Conservation (phyloP, 371 early-diverging fungal genomes). For the Mucor circinelloides region DNA sequence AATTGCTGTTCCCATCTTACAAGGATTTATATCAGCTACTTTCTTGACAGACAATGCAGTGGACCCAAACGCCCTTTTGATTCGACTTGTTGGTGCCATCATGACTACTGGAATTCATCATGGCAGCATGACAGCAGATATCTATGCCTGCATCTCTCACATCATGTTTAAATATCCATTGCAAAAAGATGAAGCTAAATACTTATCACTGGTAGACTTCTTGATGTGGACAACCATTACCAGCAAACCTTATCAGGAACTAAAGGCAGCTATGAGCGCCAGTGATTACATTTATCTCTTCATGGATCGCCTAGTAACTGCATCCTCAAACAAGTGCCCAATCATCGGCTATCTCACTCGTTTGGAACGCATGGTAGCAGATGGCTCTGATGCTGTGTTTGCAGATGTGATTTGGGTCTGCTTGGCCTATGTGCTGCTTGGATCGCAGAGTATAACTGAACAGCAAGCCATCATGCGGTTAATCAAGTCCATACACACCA, state of each 20-base stretch:
- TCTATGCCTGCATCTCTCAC: background rate
- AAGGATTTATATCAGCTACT: conserved; percentile 20
- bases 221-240: background rate
- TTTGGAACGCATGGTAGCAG: background rate
- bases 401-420: conserved; percentile 37
- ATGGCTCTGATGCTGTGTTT: background rate
- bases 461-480: conserved; percentile 39
- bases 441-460: conserved; percentile 51
- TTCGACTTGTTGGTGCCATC: conserved; percentile 15
- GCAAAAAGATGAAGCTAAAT: background rate
- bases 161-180: conserved; percentile 4
- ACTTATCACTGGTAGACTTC: conserved; percentile 11
- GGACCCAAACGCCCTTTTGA: conserved; percentile 22
- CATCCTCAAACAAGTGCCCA: background rate
- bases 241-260: background rate
- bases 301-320: conserved; percentile 9
- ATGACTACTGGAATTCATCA: background rate
- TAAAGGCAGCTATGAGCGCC: background rate
- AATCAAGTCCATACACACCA: conserved; percentile 22
- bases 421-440: conserved; percentile 45
- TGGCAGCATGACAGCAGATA: background rate
- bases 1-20: background rate
- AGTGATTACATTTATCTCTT: conserved; percentile 1
- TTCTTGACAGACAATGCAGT: conserved; percentile 16
- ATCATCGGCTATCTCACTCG: conserved; percentile 11